phyloP scores from a whole-genome alignment of 495 filamentous ascomycete genomes.

The Astrothelium macrocarpum region DNA sequence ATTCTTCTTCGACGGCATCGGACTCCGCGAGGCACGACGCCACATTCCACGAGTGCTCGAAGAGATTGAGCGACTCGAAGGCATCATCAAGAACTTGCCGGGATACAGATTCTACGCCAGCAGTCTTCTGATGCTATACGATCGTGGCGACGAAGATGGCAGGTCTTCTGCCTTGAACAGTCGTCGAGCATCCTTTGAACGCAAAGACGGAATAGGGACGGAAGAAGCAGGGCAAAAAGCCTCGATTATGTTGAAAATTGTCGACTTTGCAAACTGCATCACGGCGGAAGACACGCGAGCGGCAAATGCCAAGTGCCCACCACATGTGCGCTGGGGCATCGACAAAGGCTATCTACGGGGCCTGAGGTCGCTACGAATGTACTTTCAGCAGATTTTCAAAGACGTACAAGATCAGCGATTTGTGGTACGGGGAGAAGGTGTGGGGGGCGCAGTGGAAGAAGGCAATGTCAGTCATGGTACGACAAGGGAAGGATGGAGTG shows the following conservation, averaged over 20 bases:
- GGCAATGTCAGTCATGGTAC: conserved; percentile 26
- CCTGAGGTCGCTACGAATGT: conserved; percentile 65
- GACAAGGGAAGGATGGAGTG: conserved; percentile 19
- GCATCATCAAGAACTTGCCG: conserved; percentile 65
- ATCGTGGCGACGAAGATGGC: conserved; percentile 49
- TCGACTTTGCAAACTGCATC: conserved; percentile 96
- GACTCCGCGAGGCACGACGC: conserved; percentile 60
- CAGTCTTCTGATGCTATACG: conserved; percentile 88
- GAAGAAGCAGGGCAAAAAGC: conserved; percentile 35
- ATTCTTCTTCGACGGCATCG: conserved; percentile 87
- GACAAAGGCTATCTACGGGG: conserved; percentile 87
- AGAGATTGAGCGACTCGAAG: conserved; percentile 70
- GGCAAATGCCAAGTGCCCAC: conserved; percentile 62
- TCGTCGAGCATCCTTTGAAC: conserved; percentile 18
- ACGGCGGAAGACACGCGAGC: conserved; percentile 59
- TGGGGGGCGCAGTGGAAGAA: conserved; percentile 23
- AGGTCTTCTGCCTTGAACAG: conserved; percentile 7
- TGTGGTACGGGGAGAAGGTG: conserved; percentile 36
- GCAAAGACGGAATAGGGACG: conserved; percentile 40
- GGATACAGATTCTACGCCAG: conserved; percentile 95
- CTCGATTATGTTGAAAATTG: conserved; percentile 86
- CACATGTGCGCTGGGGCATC: conserved; percentile 65
- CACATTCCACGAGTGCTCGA: conserved; percentile 82
- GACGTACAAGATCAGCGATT: conserved; percentile 55
- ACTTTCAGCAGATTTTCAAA: conserved; percentile 79